Conservation (phyloP, 345 rosid species). For the Lumnitzera racemosa region DNA sequence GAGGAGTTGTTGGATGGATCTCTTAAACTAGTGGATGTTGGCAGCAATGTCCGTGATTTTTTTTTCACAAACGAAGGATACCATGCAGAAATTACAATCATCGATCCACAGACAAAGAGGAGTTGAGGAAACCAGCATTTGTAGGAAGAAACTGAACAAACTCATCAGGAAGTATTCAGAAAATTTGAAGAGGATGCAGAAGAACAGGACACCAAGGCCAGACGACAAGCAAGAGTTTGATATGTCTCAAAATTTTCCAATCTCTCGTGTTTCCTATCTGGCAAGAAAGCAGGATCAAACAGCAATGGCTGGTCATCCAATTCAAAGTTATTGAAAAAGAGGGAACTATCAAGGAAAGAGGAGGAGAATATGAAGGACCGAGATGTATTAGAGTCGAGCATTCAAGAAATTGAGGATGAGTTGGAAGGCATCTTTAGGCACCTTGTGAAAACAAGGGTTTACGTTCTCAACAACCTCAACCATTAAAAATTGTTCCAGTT, state of each 20-base stretch:
- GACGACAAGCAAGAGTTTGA: background rate
- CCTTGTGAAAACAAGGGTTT: conserved; percentile 14
- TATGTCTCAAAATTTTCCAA: conserved; percentile 16
- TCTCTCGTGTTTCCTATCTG: conserved; percentile 15
- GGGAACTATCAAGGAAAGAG: conserved; percentile 15
- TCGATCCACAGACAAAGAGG: background rate
- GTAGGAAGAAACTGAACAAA: conserved; percentile 2
- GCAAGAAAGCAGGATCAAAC: conserved; percentile 12
- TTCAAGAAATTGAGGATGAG: conserved; percentile 13
- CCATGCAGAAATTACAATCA: background rate
- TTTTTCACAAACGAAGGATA: conserved; percentile 7
- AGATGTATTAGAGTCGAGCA: background rate
- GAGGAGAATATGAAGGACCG: background rate
- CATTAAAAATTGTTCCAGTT: background rate
- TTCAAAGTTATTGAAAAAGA: conserved; percentile 15
- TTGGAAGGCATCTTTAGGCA: conserved; percentile 13
- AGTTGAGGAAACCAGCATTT: background rate
- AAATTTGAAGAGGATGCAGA: background rate
- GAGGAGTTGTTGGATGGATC: conserved; percentile 17
- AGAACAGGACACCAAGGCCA: background rate
- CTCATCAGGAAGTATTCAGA: background rate
- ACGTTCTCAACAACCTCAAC: conserved; percentile 16
- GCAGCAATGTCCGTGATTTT: conserved; percentile 5
- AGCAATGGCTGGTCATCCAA: conserved; percentile 11
- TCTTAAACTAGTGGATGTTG: conserved; percentile 14